Conservation (phyloP, 2,329 filamentous ascomycete species). For the Myriosclerotinia curreyana region DNA sequence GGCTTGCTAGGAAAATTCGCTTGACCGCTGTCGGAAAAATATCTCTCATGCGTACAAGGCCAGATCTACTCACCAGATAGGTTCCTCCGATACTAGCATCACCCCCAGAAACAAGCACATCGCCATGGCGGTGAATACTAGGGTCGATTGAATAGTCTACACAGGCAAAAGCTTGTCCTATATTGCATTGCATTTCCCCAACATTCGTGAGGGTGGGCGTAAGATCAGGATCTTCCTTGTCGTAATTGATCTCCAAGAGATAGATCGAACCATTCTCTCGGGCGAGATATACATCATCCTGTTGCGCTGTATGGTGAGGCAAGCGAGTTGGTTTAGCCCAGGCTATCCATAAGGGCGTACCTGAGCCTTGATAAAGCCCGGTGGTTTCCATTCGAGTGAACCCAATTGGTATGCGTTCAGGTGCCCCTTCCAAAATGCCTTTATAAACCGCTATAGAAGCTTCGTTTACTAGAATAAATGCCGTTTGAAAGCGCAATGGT, state of each 20-base stretch:
- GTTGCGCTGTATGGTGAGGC: conserved; percentile 57
- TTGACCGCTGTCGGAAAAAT: neutral
- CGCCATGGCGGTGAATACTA: conserved; percentile 40
- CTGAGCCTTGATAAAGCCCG: conserved; percentile 43
- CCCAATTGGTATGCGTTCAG: conserved; percentile 33
- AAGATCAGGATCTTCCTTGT: conserved; percentile 51
- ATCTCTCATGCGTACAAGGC: neutral
- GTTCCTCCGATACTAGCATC: conserved; percentile 74
- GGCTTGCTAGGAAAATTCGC: too few species aligned
- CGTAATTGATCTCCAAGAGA: conserved; percentile 64
- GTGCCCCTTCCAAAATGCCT: conserved; percentile 51
- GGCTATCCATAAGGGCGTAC: conserved; percentile 68
- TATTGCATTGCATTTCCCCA: conserved; percentile 67
- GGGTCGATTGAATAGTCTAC: conserved; percentile 56
- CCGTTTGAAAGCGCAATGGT: conserved; percentile 66
- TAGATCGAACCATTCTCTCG: conserved; percentile 82
- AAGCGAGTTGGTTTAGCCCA: conserved; percentile 77
- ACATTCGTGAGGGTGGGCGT: conserved; percentile 50
- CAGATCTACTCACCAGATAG: conserved; percentile 45
- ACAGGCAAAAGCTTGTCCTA: conserved; percentile 78
- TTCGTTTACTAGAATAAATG: conserved; percentile 67
- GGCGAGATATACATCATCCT: conserved; percentile 80
- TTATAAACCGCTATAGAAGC: conserved; percentile 55
- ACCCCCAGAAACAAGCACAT: conserved; percentile 43
- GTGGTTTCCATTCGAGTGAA: neutral